Base-by-base conservation (phyloP, 2,329 filamentous ascomycete genomes). In the Paraconiothyrium sp. region DNA sequence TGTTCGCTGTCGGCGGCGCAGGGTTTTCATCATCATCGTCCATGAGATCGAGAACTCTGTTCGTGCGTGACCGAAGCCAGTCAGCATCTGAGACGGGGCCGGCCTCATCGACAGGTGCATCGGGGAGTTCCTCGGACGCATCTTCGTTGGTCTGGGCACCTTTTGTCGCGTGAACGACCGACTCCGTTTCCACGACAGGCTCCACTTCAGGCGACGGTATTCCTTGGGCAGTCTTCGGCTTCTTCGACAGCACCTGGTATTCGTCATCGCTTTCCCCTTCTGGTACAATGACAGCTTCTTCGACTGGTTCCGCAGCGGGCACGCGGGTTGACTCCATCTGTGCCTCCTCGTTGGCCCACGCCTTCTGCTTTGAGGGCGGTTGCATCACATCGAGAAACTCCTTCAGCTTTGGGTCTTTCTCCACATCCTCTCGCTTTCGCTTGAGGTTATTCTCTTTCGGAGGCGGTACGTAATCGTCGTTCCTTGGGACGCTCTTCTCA, bases 21-120 rank as follows among this genome's bases (percentile, higher is more conserved):
- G 61, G 43, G 3, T 22, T 51, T 0, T 79, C 77, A 62, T 91
- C 87, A 62, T 90, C 90, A 47, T 92, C 90, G 70, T 97, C 92
- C 57, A 94, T 84, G 32, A 98, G 83, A 76, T 94, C 95, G 54
- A 97, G 84, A 52, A 97, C 82, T 71, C 94, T 88, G 79, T 90
- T 97, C 14, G 94, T 98, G 69, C 92, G 89, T 65, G 92, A 94
- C 60, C 94, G 89, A 69, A 97, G 84, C 95, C 95, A 99, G 78
- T 98, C 94, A 63, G 90, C 89, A 79, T 97, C 93, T 24, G 90
- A 90, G 3, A 89, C 84, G 54, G 82, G 81, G 49, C 78, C 77
- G 37, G 74, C 74, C 27, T 76, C 72, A 52, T 74, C 72, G 24
- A 68, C 54, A 46, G 65, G 50, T 37, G 54, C 59, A 22, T 62